Conservation (phyloP, 441 rosid species). For the Pelargonium australe region DNA sequence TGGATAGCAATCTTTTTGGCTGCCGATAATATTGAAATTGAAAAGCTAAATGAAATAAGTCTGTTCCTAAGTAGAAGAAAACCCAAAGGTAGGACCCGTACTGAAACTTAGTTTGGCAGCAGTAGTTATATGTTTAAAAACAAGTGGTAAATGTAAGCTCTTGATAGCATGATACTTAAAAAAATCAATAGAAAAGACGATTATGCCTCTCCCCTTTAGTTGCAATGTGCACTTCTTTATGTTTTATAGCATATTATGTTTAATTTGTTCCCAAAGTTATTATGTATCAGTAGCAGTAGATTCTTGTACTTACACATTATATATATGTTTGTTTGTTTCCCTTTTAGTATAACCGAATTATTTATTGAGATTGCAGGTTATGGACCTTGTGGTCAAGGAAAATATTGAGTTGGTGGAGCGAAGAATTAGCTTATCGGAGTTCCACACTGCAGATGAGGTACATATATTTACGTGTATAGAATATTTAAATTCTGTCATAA, state of each 20-base stretch:
- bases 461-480: constrained; percentile 2
- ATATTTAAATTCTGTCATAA: background rate
- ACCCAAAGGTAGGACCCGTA: too few relatives aligned
- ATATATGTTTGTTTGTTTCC: background rate
- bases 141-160: background rate
- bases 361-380: constrained; percentile 42
- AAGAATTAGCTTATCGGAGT: constrained; percentile 72
- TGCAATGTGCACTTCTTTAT: background rate
- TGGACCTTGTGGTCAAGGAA: constrained; percentile 70
- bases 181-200: background rate
- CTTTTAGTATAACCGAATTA: constrained; percentile 1
- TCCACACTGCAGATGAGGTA: constrained; percentile 89
- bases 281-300: background rate
- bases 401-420: constrained; percentile 62
- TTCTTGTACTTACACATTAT: background rate
- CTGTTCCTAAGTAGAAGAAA: too few relatives aligned
- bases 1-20: background rate
- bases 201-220: background rate
- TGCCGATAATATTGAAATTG: too few relatives aligned
- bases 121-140: too few relatives aligned
- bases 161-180: background rate
- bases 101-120: too few relatives aligned
- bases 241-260: background rate
- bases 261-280: background rate
- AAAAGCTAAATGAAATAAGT: too few relatives aligned